These are phyloP conservation scores for Phyllosticta capitalensis DNA, from an alignment of 2,329 filamentous ascomycete species.

Conservation along the genomic window DNA sequence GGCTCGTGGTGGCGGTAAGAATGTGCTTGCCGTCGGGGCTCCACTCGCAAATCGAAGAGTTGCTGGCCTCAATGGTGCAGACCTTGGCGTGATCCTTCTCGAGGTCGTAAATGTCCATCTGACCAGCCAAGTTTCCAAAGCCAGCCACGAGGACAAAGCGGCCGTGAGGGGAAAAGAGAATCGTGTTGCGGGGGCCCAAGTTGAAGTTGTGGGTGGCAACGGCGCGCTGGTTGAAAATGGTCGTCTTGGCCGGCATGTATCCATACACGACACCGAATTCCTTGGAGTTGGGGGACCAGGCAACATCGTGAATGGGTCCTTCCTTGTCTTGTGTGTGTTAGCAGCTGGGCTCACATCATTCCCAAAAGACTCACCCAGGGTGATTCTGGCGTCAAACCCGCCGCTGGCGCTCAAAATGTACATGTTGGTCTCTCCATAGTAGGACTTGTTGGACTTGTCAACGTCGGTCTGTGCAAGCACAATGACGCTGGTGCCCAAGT, in stretches of 20 bases:
- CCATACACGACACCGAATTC: slow-evolving; percentile 97
- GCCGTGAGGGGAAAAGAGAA: slow-evolving; percentile 86
- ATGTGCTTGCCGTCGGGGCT: slow-evolving; percentile 93
- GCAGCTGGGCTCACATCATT: not conserved
- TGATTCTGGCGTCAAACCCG: slow-evolving; percentile 82
- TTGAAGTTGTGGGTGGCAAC: slow-evolving; percentile 77
- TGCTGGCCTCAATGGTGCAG: slow-evolving; percentile 87
- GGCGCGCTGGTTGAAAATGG: slow-evolving; percentile 89
- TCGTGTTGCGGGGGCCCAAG: slow-evolving; percentile 83
- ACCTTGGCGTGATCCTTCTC: slow-evolving; percentile 91
- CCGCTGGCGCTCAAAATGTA: slow-evolving; percentile 90
- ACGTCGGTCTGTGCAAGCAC: slow-evolving; percentile 96
- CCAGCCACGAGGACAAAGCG: slow-evolving; percentile 90
- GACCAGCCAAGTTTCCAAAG: slow-evolving; percentile 93
- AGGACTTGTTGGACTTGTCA: slow-evolving; percentile 97
- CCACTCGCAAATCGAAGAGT: slow-evolving; percentile 94
- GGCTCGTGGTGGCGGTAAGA: slow-evolving; percentile 94
- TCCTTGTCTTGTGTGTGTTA: slow-evolving; percentile 62
- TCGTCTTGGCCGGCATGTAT: slow-evolving; percentile 98
- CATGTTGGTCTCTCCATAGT: slow-evolving; percentile 96
- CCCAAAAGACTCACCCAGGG: slow-evolving; percentile 45
- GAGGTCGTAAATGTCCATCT: slow-evolving; percentile 96
- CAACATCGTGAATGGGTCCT: slow-evolving; percentile 92
- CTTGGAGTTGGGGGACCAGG: slow-evolving; percentile 96
- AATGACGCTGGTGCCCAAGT: slow-evolving; percentile 78